Conservation (phyloP, 495 filamentous ascomycete species). For the Tuber brumale region DNA sequence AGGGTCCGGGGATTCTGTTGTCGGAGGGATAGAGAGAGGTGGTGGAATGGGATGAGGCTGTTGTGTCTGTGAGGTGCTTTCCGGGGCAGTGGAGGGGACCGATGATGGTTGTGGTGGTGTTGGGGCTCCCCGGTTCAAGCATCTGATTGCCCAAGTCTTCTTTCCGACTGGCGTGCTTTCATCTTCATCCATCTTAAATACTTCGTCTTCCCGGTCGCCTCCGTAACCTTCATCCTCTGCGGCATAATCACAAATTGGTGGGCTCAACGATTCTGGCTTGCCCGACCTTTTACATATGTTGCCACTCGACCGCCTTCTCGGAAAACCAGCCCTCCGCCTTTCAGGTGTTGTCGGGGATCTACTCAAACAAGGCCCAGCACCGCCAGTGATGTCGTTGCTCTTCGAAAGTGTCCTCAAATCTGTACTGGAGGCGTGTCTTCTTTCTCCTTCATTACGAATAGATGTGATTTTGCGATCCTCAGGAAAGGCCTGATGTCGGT, state of each 20-base stretch:
- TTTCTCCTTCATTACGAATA: constrained; percentile 32
- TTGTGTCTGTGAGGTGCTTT: constrained; percentile 30
- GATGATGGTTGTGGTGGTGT: constrained; percentile 15
- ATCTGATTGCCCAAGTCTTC: constrained; percentile 39
- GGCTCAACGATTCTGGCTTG: constrained; percentile 25
- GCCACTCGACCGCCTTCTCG: constrained; percentile 31
- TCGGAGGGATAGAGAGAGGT: not conserved
- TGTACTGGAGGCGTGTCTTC: constrained; percentile 32
- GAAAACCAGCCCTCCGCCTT: constrained; percentile 7
- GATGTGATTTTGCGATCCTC: constrained; percentile 33
- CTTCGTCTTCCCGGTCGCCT: constrained; percentile 66
- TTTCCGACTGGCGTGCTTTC: constrained; percentile 23
- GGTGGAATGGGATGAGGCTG: not conserved
- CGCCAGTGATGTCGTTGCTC: not conserved
- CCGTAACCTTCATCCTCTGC: constrained; percentile 68
- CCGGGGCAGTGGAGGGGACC: constrained; percentile 1
- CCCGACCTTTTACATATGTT: constrained; percentile 27
- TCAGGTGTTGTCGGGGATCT: constrained; percentile 5
- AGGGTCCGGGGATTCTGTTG: constrained; percentile 16
- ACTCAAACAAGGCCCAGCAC: constrained; percentile 14
- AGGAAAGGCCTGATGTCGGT: constrained; percentile 20
- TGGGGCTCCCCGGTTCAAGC: constrained; percentile 31
- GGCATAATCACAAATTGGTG: constrained; percentile 18
- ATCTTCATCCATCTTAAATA: constrained; percentile 62
- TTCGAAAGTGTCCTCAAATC: constrained; percentile 32